These are phyloP conservation scores for Nemania bipapillata DNA, from an alignment of 2,329 filamentous ascomycete species.

Conservation along the genomic window DNA sequence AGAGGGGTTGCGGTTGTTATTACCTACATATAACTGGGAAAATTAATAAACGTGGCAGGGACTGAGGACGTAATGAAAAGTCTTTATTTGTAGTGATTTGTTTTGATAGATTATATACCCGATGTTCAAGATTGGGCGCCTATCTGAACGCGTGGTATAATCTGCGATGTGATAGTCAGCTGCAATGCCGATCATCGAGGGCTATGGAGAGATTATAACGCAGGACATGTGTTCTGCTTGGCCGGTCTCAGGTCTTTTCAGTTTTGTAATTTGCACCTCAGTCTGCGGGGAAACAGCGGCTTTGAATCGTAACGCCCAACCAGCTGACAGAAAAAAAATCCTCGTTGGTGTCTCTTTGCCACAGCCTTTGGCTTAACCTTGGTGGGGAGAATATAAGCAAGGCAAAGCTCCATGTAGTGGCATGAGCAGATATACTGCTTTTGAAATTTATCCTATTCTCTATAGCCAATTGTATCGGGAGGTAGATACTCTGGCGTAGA, in stretches of 20 bases:
- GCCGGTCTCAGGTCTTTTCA: constrained; percentile 80
- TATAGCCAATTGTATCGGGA: constrained; percentile 27
- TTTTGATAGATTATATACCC: constrained; percentile 17
- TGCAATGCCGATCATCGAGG: constrained; percentile 8
- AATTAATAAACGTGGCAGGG: constrained; percentile 6
- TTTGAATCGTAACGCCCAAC: constrained; percentile 53
- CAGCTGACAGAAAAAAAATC: constrained; percentile 24
- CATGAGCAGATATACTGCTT: constrained; percentile 42
- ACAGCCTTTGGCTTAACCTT: constrained; percentile 69
- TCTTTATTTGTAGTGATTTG: constrained; percentile 6
- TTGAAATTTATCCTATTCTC: constrained; percentile 36
- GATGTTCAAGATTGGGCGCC: constrained; percentile 4
- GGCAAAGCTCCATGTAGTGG: constrained; percentile 66
- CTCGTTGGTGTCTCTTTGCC: constrained; percentile 57
- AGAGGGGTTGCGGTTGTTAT: constrained; percentile 16
- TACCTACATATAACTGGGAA: constrained; percentile 28
- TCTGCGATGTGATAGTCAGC: constrained; percentile 27
- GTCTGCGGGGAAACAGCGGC: constrained; percentile 62
- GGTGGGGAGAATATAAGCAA: constrained; percentile 55
- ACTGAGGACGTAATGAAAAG: constrained; percentile 16
- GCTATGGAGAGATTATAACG: constrained; percentile 12
- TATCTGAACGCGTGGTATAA: constrained; percentile 16
- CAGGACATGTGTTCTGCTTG: constrained; percentile 30
- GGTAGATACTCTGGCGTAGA: constrained; percentile 20
- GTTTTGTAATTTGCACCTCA: constrained; percentile 66